Evolutionary conservation across 306 rosid species (phyloP).

Genomic region (Vigna mungo): DNA sequence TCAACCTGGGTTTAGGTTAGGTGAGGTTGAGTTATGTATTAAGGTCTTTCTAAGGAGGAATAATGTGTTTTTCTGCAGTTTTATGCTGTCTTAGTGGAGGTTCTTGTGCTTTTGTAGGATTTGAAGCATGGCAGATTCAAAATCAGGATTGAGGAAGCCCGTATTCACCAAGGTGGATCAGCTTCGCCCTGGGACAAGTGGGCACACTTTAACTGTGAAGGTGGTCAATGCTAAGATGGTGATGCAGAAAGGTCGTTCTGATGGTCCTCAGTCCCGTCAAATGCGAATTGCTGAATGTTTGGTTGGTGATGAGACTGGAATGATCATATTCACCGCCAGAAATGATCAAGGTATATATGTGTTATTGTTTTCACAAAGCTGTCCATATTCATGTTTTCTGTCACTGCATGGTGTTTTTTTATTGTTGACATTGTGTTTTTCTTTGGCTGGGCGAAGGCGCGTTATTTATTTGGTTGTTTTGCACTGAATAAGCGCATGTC

Average conservation of each 20-base stretch:
- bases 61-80: neutral
- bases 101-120: slow-evolving; percentile 46
- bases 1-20: slow-evolving; percentile 18
- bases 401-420: slow-evolving; percentile 17
- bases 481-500: neutral
- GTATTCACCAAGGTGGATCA: slow-evolving; percentile 89
- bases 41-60: neutral
- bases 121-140: slow-evolving; percentile 76
- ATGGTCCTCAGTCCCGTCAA: slow-evolving; percentile 93
- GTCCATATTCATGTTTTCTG: slow-evolving; percentile 2
- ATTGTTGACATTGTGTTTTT: neutral
- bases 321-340: slow-evolving; percentile 88
- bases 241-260: slow-evolving; percentile 83
- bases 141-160: slow-evolving; percentile 88
- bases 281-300: slow-evolving; percentile 95
- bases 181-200: slow-evolving; percentile 88
- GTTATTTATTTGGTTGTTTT: slow-evolving; percentile 5
- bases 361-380: slow-evolving; percentile 39
- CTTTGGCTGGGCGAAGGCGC: neutral
- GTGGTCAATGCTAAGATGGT: slow-evolving; percentile 87
- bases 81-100: slow-evolving; percentile 14
- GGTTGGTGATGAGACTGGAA: slow-evolving; percentile 95
- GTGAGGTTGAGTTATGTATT: neutral
- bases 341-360: slow-evolving; percentile 86
- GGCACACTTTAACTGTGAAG: slow-evolving; percentile 65